Percentiles rank a stretch among this genome's conserved stretches.
These are phyloP conservation scores for Exobasidium cylindrosporum DNA, from an alignment of 1,284 basidiomycete species.

Conservation along the genomic window DNA sequence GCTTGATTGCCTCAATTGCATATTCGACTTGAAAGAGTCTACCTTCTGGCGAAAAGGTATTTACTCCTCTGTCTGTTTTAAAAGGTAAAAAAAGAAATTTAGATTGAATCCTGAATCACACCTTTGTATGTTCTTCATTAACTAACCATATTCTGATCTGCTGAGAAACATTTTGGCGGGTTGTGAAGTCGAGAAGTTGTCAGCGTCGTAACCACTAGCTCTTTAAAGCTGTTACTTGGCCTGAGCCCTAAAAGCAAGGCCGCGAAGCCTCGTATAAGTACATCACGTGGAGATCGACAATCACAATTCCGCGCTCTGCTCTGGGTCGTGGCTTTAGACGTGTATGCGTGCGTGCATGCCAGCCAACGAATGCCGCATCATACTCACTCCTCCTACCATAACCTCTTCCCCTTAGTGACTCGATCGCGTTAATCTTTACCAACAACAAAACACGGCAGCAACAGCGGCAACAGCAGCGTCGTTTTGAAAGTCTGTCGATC, in stretches of 20 bases:
- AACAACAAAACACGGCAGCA: too few species aligned
- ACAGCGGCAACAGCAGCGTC: too few species aligned
- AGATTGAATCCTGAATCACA: too few species aligned
- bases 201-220: not conserved
- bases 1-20: constrained; percentile 67
- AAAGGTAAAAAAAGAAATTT: not conserved
- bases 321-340: not conserved
- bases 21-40: constrained; percentile 95
- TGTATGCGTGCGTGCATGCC: not conserved
- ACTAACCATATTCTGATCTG: constrained; percentile 21
- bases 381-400: too few species aligned
- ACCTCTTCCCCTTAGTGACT: too few species aligned
- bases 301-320: not conserved
- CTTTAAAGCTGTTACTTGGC: not conserved
- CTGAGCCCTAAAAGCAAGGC: not conserved
- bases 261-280: not conserved
- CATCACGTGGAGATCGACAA: not conserved
- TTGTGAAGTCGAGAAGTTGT: not conserved
- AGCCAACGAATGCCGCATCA: too few species aligned
- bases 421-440: too few species aligned
- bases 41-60: constrained; percentile 97
- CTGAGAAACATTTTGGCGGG: constrained; percentile 15
- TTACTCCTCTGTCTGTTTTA: constrained; percentile 75
- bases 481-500: too few species aligned
- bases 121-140: constrained; percentile 4